phyloP scores from a whole-genome alignment of 306 rosid genomes.

The Trifolium pratense region DNA sequence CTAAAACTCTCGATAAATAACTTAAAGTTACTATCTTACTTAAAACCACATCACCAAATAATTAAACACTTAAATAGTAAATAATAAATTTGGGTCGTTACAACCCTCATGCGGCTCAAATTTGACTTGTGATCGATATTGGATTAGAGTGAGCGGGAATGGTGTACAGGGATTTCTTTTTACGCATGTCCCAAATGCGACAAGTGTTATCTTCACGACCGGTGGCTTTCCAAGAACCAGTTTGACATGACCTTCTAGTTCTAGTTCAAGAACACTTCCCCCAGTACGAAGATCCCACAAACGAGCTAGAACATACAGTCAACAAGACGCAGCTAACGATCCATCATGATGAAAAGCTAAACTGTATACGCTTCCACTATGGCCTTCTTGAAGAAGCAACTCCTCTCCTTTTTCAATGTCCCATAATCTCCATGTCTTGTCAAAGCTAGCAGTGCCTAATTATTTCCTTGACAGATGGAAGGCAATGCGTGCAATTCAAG shows the following conservation, averaged over 20 bases:
- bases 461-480: conserved; percentile 96
- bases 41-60: conserved; percentile 74
- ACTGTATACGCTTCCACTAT: conserved; percentile 83
- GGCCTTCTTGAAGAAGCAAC: conserved; percentile 97
- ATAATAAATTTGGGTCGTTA: too few relatives aligned
- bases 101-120: too few relatives aligned
- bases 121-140: conserved; percentile 88
- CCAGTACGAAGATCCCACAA: conserved; percentile 97
- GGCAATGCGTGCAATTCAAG: conserved; percentile 92
- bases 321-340: conserved; percentile 89
- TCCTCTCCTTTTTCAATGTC: conserved; percentile 85
- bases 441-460: conserved; percentile 93
- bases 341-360: conserved; percentile 88
- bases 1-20: too few relatives aligned
- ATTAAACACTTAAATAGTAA: too few relatives aligned
- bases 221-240: conserved; percentile 86
- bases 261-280: conserved; percentile 85
- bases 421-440: conserved; percentile 99
- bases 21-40: too few relatives aligned
- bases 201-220: conserved; percentile 96
- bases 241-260: conserved; percentile 96
- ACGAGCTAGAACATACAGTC: conserved; percentile 87
- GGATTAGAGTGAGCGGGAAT: conserved; percentile 95
- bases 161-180: conserved; percentile 76
- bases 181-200: conserved; percentile 91